phyloP scores from a whole-genome alignment of 768 basidiomycete species.

The Tulasnella sp. region DNA sequence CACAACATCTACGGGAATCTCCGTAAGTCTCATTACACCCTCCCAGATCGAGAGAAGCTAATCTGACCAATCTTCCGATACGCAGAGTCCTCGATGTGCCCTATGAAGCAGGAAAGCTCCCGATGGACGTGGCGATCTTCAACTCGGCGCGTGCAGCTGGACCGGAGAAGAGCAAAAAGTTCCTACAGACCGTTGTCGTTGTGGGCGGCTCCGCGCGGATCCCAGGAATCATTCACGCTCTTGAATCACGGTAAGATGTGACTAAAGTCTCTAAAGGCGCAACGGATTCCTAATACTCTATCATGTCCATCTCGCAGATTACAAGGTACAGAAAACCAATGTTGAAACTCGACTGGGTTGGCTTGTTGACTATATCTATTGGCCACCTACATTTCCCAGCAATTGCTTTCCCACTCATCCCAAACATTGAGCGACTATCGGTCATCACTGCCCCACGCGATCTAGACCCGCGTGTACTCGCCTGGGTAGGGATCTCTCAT shows the following conservation, averaged over 20 bases:
- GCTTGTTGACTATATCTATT: not conserved
- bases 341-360: not conserved
- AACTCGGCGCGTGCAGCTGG: slow-evolving; percentile 83
- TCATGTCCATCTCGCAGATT: not conserved
- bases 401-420: slow-evolving; percentile 71
- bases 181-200: slow-evolving; percentile 77
- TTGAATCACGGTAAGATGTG: slow-evolving; percentile 66
- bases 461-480: slow-evolving; percentile 78
- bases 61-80: not conserved
- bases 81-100: slow-evolving; percentile 53
- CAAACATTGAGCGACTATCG: slow-evolving; percentile 77
- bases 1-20: slow-evolving; percentile 50
- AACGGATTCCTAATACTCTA: no score
- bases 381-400: slow-evolving; percentile 50
- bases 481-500: slow-evolving; percentile 92
- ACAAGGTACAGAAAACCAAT: not conserved
- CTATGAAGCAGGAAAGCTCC: slow-evolving; percentile 80
- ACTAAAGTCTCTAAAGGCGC: no score
- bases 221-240: slow-evolving; percentile 72
- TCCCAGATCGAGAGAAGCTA: no score
- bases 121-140: slow-evolving; percentile 86
- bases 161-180: slow-evolving; percentile 82
- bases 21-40: not conserved
- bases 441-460: slow-evolving; percentile 93
- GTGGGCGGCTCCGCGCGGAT: slow-evolving; percentile 76